A percentile compares a stretch with the other conserved stretches of the same genome.
Evolutionary conservation across 202 grass and related monocot genomes (phyloP).

Genomic region (Schoenoplectus tabernaemontani): DNA sequence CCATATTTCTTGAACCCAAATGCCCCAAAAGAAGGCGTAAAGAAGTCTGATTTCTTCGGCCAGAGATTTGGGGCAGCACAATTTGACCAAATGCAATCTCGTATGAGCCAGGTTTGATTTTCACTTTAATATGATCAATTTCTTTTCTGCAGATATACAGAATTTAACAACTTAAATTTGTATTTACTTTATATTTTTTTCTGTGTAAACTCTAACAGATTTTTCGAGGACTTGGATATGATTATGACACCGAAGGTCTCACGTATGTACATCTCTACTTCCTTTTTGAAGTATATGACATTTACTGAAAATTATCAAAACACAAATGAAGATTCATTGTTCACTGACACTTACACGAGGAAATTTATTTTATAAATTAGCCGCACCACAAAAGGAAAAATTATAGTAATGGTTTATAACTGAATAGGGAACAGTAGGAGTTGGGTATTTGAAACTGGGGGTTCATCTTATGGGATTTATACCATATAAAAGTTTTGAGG

Average conservation of each 20-base stretch:
- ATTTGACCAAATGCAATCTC: conserved; percentile 56
- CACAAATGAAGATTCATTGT: not conserved
- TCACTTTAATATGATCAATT: not conserved
- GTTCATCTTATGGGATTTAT: too few species aligned
- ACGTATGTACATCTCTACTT: conserved; percentile 43
- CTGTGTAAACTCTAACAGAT: conserved; percentile 30
- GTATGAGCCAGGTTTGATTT: conserved; percentile 58
- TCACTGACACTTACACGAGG: too few species aligned
- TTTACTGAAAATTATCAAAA: not conserved
- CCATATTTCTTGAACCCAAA: conserved; percentile 71
- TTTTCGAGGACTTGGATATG: conserved; percentile 67
- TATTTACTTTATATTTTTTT: not conserved
- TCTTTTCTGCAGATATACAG: conserved; percentile 8
- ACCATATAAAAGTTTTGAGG: too few species aligned
- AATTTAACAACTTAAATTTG: not conserved
- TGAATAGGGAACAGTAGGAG: too few species aligned
- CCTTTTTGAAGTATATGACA: not conserved
- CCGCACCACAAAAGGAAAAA: too few species aligned
- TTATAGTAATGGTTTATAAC: too few species aligned
- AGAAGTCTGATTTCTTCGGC: conserved; percentile 59
- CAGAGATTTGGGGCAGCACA: conserved; percentile 58
- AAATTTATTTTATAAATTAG: too few species aligned
- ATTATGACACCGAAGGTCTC: conserved; percentile 70
- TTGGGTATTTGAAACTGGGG: too few species aligned
- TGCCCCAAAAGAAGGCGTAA: conserved; percentile 77